Evolutionary conservation across 225 moss, liverwort and hornwort species (phyloP).

Genomic region (Lunularia cruciata): DNA sequence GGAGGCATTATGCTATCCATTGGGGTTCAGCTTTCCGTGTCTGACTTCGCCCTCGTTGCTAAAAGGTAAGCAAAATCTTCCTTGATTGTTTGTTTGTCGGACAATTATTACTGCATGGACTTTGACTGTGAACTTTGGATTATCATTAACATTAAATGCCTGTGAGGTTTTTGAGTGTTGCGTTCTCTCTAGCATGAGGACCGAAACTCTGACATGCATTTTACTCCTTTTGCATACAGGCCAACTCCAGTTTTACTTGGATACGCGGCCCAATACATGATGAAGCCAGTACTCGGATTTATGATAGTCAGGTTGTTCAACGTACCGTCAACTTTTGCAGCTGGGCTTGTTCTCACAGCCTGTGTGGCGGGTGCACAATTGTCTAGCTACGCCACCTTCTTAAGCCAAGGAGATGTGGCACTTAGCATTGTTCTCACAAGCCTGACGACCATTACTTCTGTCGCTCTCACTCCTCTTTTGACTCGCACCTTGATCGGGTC

Average conservation of each 20-base stretch:
- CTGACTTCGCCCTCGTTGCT: constrained; percentile 80
- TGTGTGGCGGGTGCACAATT: constrained; percentile 98
- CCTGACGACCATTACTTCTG: constrained; percentile 84
- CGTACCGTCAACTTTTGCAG: constrained; percentile 72
- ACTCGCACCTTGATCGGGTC: constrained; percentile 80
- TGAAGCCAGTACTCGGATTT: constrained; percentile 84
- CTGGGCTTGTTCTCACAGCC: constrained; percentile 87
- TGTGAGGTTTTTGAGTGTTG: not conserved
- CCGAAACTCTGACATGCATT: too few relatives aligned
- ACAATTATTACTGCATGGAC: too few relatives aligned
- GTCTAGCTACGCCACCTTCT: constrained; percentile 90
- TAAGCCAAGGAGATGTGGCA: constrained; percentile 95
- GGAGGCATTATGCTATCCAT: constrained; percentile 98
- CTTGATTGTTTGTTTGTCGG: too few relatives aligned
- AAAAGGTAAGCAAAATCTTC: constrained; percentile 21
- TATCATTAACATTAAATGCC: not conserved
- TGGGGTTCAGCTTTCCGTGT: constrained; percentile 84
- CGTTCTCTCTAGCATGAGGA: not conserved
- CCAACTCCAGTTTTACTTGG: constrained; percentile 85
- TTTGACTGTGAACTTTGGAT: too few relatives aligned
- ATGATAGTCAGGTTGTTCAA: constrained; percentile 65
- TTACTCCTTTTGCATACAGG: constrained; percentile 64
- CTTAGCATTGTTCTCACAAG: constrained; percentile 93
- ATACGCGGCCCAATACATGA: constrained; percentile 67
- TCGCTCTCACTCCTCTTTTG: constrained; percentile 80